Percentiles rank a stretch among this genome's conserved stretches.
phyloP scores from a whole-genome alignment of 441 rosid species.

The Francoa sonchifolia region DNA sequence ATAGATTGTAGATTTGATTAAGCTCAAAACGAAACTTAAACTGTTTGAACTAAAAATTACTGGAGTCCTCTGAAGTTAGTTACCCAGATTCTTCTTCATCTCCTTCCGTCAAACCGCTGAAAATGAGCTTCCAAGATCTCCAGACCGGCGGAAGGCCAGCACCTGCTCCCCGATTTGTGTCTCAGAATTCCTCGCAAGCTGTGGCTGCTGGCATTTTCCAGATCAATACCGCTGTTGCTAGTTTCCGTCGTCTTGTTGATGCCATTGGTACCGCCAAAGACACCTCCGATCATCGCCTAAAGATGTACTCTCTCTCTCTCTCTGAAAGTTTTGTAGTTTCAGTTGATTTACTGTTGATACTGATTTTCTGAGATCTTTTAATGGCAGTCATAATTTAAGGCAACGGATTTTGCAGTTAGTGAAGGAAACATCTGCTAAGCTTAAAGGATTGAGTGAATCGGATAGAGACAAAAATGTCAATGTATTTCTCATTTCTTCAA shows the following conservation, averaged over 20 bases:
- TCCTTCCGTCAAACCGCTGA: neutral
- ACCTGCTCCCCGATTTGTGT: slow-evolving; percentile 15
- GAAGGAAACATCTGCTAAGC: slow-evolving; percentile 52
- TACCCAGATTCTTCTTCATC: too few relatives aligned
- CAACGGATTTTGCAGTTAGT: slow-evolving; percentile 53
- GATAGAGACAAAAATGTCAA: slow-evolving; percentile 31
- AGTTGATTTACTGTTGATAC: neutral
- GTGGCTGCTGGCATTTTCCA: slow-evolving; percentile 63
- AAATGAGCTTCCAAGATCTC: slow-evolving; percentile 61
- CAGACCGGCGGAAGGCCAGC: slow-evolving; percentile 24
- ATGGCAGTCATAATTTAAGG: slow-evolving; percentile 42
- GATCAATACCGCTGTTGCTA: slow-evolving; percentile 56
- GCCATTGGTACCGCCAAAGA: slow-evolving; percentile 52
- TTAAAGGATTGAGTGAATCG: slow-evolving; percentile 44
- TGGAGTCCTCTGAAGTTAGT: too few relatives aligned
- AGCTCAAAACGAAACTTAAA: too few relatives aligned
- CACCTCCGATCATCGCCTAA: slow-evolving; percentile 53
- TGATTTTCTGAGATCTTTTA: neutral
- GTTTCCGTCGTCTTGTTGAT: slow-evolving; percentile 57
- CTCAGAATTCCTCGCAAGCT: slow-evolving; percentile 43
- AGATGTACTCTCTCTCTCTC: slow-evolving; percentile 17
- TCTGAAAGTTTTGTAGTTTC: neutral
- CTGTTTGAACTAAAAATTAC: too few relatives aligned
- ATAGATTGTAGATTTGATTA: too few relatives aligned
- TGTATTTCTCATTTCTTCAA: too few relatives aligned